Conservation (phyloP, 2,329 filamentous ascomycete genomes). For the Ophiostoma ips region DNA sequence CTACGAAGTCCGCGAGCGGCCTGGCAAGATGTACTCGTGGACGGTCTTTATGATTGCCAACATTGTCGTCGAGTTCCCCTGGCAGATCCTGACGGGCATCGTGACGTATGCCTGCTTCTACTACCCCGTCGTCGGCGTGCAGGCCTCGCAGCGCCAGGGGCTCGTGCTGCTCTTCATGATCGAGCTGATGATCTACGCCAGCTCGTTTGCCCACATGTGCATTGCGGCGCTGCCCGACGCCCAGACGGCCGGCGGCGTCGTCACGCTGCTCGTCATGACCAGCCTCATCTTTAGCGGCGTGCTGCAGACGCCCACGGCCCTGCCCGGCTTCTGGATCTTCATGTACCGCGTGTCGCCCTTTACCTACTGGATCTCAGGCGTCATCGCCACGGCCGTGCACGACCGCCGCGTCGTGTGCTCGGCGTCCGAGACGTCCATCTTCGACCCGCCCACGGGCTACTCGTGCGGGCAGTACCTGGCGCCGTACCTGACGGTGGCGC, state of each 20-base stretch:
- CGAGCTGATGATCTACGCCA: slow-evolving; percentile 55
- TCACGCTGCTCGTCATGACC: slow-evolving; percentile 44
- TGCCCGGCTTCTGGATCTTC: slow-evolving; percentile 64
- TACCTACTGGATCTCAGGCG: slow-evolving; percentile 64
- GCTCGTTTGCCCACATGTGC: slow-evolving; percentile 58
- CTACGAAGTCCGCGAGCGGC: slow-evolving; percentile 74
- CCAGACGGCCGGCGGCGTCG: slow-evolving; percentile 50
- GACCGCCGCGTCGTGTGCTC: slow-evolving; percentile 53
- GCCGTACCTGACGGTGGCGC: slow-evolving; percentile 34
- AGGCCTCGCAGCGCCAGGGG: slow-evolving; percentile 40
- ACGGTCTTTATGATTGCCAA: slow-evolving; percentile 71
- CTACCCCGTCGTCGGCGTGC: slow-evolving; percentile 56
- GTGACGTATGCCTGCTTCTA: slow-evolving; percentile 59
- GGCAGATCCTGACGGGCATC: slow-evolving; percentile 60
- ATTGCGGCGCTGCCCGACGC: slow-evolving; percentile 56
- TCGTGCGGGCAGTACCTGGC: slow-evolving; percentile 52
- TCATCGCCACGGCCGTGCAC: slow-evolving; percentile 56
- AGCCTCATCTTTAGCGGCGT: slow-evolving; percentile 47
- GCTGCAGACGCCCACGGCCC: slow-evolving; percentile 39
- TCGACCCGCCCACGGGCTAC: slow-evolving; percentile 46
- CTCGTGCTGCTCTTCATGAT: slow-evolving; percentile 51
- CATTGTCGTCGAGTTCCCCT: slow-evolving; percentile 72
- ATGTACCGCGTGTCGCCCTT: slow-evolving; percentile 74
- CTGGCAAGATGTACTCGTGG: slow-evolving; percentile 74
- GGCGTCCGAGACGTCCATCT: slow-evolving; percentile 43